Evolutionary conservation across 257 asterid species (phyloP), one percentile per base, ranked within the genome.

Genomic region (Ocimum tenuiflorum): DNA sequence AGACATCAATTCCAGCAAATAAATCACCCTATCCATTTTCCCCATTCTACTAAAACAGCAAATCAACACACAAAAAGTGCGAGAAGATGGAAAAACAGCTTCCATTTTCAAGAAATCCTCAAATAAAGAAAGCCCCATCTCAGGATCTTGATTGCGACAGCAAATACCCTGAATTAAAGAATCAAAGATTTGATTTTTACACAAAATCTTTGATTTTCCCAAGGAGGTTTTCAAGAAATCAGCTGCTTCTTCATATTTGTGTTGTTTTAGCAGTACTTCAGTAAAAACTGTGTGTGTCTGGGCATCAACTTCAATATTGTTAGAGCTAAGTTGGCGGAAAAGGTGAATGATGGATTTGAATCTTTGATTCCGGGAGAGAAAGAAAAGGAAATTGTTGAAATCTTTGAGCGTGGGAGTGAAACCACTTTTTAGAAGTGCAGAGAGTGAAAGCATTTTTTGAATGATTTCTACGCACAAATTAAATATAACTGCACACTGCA

Each of bases 401-500:
- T 90, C 84, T 33, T 65, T 62, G n/a, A 66, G 60, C n/a, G 90
- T 83, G 17, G 89, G 92, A 50, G 82, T 72, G 24, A 77, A 71
- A 12, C 97, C 96, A 42, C 60, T 75, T 63, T 91, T 91, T 14
- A 88, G 60, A 4, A 84, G 78, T 24, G 86, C 71, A 27, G 87
- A 64, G 50, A 79, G 85, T 17, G 79, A 64, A 15, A 67, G 65
- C 81, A 77, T 74, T 66, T n/a, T 67, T 62, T 56, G 73, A 60
- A 48, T 52, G 68, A 55, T 49, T 63, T 33, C 14, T 60, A 39
- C 2, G 59, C 22, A n/a, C 27, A 36, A 58, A 15, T 36, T 35
- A 8, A 33, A 56, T 22, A 4, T 11, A 15, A 14, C 33, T 17
- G 47, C 46, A 56, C 8, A 7, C 4, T 14, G 63, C 63, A 17